A percentile compares a stretch with the other conserved stretches of the same genome.
Evolutionary conservation across 495 filamentous ascomycete genomes (phyloP).

Genomic region (Penicillium atrosanguineum): DNA sequence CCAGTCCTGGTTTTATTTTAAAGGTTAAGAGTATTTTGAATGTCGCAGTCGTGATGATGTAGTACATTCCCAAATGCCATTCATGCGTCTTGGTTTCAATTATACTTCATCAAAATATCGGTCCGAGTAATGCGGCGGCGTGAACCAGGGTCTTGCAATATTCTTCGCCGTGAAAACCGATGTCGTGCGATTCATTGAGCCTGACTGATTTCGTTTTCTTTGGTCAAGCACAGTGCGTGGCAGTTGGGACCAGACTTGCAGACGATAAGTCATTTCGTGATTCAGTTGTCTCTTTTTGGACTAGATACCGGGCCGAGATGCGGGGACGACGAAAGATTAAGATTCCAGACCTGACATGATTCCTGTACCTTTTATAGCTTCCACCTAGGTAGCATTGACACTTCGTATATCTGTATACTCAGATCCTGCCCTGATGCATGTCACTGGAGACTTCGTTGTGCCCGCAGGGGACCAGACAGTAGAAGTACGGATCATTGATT

Average conservation of each 20-base stretch:
- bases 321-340: neutral
- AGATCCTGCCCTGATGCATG: neutral
- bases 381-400: no score
- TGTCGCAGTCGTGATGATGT: no score
- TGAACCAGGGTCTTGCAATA: neutral
- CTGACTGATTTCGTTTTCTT: neutral
- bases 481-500: slow-evolving; percentile 55
- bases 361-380: neutral
- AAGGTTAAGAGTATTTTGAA: no score
- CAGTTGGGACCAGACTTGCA: neutral
- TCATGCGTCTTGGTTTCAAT: no score
- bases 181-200: neutral
- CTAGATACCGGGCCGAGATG: neutral
- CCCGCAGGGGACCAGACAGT: slow-evolving; percentile 7
- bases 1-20: no score
- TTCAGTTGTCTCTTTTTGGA: neutral
- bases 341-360: neutral
- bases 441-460: neutral
- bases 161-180: no score
- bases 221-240: neutral
- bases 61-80: no score
- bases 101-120: no score
- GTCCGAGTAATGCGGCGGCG: no score
- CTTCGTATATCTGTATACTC: neutral
- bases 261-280: neutral